Evolutionary conservation across 805 yeast genomes (phyloP).

Genomic region (Pichia scutulata): DNA sequence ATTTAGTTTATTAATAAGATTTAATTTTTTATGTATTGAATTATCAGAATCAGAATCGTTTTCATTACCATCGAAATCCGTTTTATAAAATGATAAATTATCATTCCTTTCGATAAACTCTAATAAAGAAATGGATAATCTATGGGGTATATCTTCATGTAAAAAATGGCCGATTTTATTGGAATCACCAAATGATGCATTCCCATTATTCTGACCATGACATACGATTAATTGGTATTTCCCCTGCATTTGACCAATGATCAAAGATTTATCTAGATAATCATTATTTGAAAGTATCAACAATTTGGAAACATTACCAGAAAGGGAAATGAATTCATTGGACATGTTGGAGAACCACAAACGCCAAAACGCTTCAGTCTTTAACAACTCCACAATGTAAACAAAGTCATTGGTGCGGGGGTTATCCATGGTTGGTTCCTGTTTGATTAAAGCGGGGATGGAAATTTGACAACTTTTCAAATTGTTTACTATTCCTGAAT

Average conservation of each 20-base stretch:
- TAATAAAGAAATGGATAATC: conserved; percentile 48
- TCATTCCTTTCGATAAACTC: conserved; percentile 45
- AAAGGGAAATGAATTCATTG: conserved; percentile 31
- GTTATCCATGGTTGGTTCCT: conserved; percentile 8
- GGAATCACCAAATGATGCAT: conserved; percentile 13
- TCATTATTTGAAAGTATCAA: conserved; percentile 85
- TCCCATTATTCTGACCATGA: conserved; percentile 25
- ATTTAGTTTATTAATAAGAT: conserved; percentile 23
- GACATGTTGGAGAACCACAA: conserved; percentile 78
- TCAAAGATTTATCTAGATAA: conserved; percentile 72
- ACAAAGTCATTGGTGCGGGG: conserved; percentile 14
- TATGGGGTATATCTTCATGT: conserved; percentile 84
- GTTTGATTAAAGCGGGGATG: conserved; percentile 59
- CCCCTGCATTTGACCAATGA: conserved; percentile 98
- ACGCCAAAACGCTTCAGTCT: conserved; percentile 66
- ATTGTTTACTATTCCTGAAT: conserved; percentile 45
- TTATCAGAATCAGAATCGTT: conserved; percentile 5
- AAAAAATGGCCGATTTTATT: conserved; percentile 80
- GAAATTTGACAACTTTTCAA: conserved; percentile 60
- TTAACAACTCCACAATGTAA: conserved; percentile 61
- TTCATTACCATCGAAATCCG: not conserved
- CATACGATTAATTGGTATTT: conserved; percentile 83
- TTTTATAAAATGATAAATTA: conserved; percentile 20
- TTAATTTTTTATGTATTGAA: conserved; percentile 15
- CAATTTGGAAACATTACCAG: conserved; percentile 48